Base-by-base conservation (phyloP, 371 early-diverging fungal species). In the Synchytrium microbalum region DNA sequence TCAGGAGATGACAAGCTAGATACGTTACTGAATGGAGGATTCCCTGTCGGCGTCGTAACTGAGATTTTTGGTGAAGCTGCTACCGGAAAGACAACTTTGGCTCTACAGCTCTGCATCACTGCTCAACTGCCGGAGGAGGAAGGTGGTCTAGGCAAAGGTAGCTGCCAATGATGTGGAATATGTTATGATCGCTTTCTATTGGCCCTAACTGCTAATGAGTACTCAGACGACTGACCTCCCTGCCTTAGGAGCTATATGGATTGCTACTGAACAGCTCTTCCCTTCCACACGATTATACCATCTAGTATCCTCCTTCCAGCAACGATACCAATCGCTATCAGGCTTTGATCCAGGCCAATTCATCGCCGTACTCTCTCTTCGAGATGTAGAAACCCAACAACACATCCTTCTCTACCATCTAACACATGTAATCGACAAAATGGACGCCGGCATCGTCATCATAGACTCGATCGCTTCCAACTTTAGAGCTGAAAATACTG, bases 391-490 rank as follows among this genome's bases (percentile, higher is more conserved):
- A 54, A 82, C 84, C 3, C 89, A 87, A 70, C 75, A 84, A 46
- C 88, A 88, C 58, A 73, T 85, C 5, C 63, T 92, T 3, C 73
- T 74, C 52, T 88, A 90, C 67, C 88, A 87, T 26, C 73, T 92
- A 5, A 54, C 66, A 14, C 25, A 25, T 24, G 31, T 63, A 52
- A 29, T 73, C 5, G 3, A 69, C 10, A 68, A 72, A 8, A 75
- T 77, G 31, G 65, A 68, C 2, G 76, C 91, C 24, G 75, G 83
- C 0, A 69, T 93, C 26, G 75, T 94, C 23, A 80, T 94, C 8
- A 77, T 94, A 32, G 95, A 94, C 71, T 90, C 92, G 0, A 86
- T 94, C n/a, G 82, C 90, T 19, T 86, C 90, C 3, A 82, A 84
- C 32, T 85, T 90, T 68, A 81, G 90, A 24, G 79, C 83, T 33